Evolutionary conservation across 108 stramenopile species (phyloP).

Genomic region (Thalassiosira profunda): DNA sequence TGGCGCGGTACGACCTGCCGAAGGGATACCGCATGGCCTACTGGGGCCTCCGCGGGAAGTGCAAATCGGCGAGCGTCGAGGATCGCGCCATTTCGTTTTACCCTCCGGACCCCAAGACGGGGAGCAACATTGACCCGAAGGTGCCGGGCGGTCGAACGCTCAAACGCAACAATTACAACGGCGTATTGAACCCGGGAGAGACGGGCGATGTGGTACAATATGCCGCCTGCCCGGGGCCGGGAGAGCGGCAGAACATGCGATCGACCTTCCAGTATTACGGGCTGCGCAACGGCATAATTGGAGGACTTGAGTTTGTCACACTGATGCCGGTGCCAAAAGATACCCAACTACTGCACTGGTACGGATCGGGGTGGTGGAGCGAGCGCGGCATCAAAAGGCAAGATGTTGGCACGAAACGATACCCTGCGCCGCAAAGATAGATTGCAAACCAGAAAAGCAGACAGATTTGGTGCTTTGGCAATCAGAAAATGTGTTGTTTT

Average conservation of each 20-base stretch:
- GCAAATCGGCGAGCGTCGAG: constrained; percentile 48
- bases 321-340: constrained; percentile 57
- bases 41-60: constrained; percentile 61
- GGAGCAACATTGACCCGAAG: constrained; percentile 48
- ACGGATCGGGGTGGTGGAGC: constrained; percentile 71
- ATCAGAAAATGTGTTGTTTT: no score
- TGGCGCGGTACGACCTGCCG: constrained; percentile 62
- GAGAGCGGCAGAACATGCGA: constrained; percentile 66
- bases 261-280: constrained; percentile 77
- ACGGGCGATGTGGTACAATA: constrained; percentile 71
- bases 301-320: constrained; percentile 68
- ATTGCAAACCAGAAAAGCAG: no score
- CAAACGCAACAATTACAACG: constrained; percentile 66
- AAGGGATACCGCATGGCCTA: constrained; percentile 60
- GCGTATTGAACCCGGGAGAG: constrained; percentile 62
- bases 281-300: constrained; percentile 55
- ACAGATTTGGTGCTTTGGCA: no score
- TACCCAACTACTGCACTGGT: constrained; percentile 72
- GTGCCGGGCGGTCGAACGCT: constrained; percentile 40
- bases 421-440: constrained; percentile 68
- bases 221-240: constrained; percentile 69
- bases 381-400: constrained; percentile 50
- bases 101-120: constrained; percentile 60
- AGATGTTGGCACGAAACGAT: constrained; percentile 63
- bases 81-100: constrained; percentile 70